Conservation (phyloP, 1,139 yeast genomes). For the Lodderomyces metapsilosis region DNA sequence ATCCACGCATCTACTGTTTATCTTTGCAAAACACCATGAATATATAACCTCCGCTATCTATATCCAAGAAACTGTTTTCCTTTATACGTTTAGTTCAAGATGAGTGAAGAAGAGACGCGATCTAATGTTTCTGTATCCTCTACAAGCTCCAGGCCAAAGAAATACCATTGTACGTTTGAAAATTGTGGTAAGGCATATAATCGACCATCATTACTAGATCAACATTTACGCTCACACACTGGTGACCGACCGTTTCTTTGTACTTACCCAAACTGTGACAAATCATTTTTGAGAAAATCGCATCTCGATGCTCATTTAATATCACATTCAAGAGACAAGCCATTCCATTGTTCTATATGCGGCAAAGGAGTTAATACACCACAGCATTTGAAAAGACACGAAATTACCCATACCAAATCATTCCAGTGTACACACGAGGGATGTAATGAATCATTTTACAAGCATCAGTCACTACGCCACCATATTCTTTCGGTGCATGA, state of each 20-base stretch:
- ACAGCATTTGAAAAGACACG: constrained; percentile 86
- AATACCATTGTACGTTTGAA: constrained; percentile 56
- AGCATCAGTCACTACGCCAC: constrained; percentile 74
- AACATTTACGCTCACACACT: constrained; percentile 76
- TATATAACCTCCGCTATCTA: neutral
- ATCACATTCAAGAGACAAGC: constrained; percentile 63
- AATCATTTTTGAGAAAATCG: constrained; percentile 69
- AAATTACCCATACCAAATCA: constrained; percentile 70
- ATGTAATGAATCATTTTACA: constrained; percentile 69
- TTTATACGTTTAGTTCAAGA: neutral
- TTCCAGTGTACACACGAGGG: constrained; percentile 59
- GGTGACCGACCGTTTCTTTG: constrained; percentile 80
- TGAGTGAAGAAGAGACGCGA: constrained; percentile 9
- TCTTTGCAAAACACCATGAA: neutral
- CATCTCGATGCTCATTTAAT: constrained; percentile 75
- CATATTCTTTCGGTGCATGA: constrained; percentile 69
- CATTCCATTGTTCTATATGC: constrained; percentile 73
- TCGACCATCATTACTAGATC: constrained; percentile 79
- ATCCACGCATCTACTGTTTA: too few relatives aligned
- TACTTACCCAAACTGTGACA: constrained; percentile 50
- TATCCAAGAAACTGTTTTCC: too few relatives aligned
- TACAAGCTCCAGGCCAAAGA: constrained; percentile 44
- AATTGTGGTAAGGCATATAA: constrained; percentile 77
- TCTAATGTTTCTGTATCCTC: constrained; percentile 6
- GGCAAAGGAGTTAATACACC: constrained; percentile 78